Base-by-base conservation (phyloP, 257 asterid species). In the Coffea eugenioides region DNA sequence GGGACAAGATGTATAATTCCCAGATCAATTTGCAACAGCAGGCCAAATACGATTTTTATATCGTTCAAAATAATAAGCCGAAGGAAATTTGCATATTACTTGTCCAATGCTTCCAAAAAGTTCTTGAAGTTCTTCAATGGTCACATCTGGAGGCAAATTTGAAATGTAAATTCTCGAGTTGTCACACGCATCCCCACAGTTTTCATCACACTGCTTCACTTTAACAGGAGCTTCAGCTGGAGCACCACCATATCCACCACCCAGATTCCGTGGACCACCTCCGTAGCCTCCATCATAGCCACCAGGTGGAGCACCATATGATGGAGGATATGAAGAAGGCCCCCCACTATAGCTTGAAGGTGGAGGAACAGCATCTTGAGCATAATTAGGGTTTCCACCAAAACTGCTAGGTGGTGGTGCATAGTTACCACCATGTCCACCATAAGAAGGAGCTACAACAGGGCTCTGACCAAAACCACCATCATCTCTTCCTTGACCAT, bases 31-130 rank as follows among this genome's bases (percentile, higher is more conserved):
- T 6, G 71, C 69, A 69, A 77, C 48, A 62, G 75, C 80, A 27
- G 71, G 62, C 72, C 23, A 77, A 6, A 70, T 11, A 75, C 43
- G 75, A 73, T 64, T 43, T 21, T 76, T 77, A 43, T 54, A 81
- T 74, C 80, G 81, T 9, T 81, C 61, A 41, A 43, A 61, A 25
- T 75, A 77, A 78, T 73, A 73, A 82, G 75, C 82, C 78, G 31
- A 85, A 80, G 76, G 73, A 80, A 84, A 86, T 77, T 78, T 77
- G 90, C 84, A 88, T 80, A 83, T 95, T 92, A 96, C 99, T 86
- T 94, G 99, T 83, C 99, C 99, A 36, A 96, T 96, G 90, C 97
- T 94, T 84, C 99, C 99, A 90, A 96, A 96, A 77, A 96, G 93
- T 80, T 94, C 98, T 82, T 87, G 86, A 82, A 96, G 97, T 88